phyloP scores from a whole-genome alignment of 2,329 filamentous ascomycete genomes.

The Acrocalymma vagum region DNA sequence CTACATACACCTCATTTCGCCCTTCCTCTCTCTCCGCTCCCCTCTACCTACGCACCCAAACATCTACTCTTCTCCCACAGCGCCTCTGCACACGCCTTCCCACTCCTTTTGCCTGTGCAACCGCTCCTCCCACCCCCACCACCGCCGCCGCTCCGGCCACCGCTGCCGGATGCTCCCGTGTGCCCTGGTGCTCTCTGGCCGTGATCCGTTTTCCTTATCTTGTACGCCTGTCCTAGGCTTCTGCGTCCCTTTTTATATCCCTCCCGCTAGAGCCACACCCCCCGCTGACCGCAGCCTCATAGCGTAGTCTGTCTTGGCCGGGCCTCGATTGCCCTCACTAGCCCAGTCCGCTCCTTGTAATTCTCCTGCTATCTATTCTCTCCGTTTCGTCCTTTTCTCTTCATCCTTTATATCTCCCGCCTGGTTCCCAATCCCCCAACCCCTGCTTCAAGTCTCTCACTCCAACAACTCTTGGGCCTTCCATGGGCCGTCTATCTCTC shows the following conservation, averaged over 20 bases:
- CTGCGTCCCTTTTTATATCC: conserved; percentile 40
- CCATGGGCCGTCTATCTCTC: conserved; percentile 40
- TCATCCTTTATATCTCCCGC: no score
- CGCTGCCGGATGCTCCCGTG: conserved; percentile 40
- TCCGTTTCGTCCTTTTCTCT: conserved; percentile 11
- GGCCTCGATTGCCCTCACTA: conserved; percentile 15
- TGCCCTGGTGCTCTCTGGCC: conserved; percentile 27
- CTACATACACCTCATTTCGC: conserved; percentile 13
- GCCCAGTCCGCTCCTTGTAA: conserved; percentile 16
- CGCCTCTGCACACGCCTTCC: conserved; percentile 25
- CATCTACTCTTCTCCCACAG: conserved; percentile 1
- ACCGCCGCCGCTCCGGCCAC: conserved; percentile 14
- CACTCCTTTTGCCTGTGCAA: conserved; percentile 32
- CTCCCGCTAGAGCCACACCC: conserved; percentile 27
- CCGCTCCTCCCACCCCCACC: conserved; percentile 21
- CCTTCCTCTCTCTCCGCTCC: conserved; percentile 5
- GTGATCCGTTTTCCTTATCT: conserved; percentile 43
- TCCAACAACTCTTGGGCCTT: conserved; percentile 29
- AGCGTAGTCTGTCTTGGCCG: conserved; percentile 19
- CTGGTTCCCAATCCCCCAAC: not conserved
- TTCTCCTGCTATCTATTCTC: no score
- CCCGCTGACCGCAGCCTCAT: conserved; percentile 32
- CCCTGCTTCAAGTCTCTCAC: not conserved
- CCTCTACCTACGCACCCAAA: conserved; percentile 8
- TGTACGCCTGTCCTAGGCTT: conserved; percentile 33